phyloP scores from a whole-genome alignment of 768 basidiomycete species.

The Daedaleopsis sinensis region DNA sequence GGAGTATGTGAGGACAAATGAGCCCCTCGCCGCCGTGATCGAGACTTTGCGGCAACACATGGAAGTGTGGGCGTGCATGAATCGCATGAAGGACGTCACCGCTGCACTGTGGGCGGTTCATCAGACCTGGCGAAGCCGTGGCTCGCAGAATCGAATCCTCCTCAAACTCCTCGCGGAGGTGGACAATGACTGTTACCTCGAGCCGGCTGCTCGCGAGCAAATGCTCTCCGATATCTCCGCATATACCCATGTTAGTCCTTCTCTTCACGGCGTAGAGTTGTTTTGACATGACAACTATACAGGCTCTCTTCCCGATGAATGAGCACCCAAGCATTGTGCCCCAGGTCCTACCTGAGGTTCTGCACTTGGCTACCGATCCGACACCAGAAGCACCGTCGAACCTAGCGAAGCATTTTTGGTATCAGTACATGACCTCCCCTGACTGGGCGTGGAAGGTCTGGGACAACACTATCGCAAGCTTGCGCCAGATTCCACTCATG shows the following conservation, averaged over 20 bases:
- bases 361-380: slow-evolving; percentile 62
- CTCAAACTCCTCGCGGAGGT: slow-evolving; percentile 67
- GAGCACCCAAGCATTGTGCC: slow-evolving; percentile 39
- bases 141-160: slow-evolving; percentile 65
- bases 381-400: slow-evolving; percentile 64
- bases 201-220: slow-evolving; percentile 56
- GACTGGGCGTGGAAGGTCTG: slow-evolving; percentile 86
- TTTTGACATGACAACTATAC: neutral
- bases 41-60: slow-evolving; percentile 73
- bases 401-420: slow-evolving; percentile 80
- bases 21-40: slow-evolving; percentile 63
- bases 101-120: slow-evolving; percentile 64
- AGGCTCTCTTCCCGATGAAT: slow-evolving; percentile 47
- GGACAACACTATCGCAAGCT: slow-evolving; percentile 78
- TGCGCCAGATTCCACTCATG: slow-evolving; percentile 69
- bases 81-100: slow-evolving; percentile 56
- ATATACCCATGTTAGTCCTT: slow-evolving; percentile 58
- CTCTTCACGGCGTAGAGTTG: neutral
- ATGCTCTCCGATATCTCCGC: slow-evolving; percentile 60
- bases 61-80: slow-evolving; percentile 80
- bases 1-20: slow-evolving; percentile 50
- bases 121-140: slow-evolving; percentile 62
- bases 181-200: slow-evolving; percentile 61
- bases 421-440: slow-evolving; percentile 71
- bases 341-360: slow-evolving; percentile 58